Percentiles rank a stretch among this genome's conserved stretches.
Evolutionary conservation across 164 flowering plant species (phyloP).

Genomic region (Protea cynaroides): DNA sequence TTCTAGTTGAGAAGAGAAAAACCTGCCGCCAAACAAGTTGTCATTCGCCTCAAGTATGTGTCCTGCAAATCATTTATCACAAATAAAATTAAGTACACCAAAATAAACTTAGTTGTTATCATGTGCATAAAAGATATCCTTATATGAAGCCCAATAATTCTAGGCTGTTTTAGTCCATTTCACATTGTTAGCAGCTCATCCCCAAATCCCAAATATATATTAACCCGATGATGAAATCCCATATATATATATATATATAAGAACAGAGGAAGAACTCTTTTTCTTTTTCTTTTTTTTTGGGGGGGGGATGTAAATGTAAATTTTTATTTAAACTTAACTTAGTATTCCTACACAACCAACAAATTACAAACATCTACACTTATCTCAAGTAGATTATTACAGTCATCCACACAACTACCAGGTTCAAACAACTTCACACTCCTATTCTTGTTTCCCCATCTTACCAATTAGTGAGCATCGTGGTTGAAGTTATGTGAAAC

Average conservation of each 20-base stretch:
- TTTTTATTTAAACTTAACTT: no score
- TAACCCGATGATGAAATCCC: no score
- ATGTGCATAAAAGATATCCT: background rate
- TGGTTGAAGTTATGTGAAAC: no score
- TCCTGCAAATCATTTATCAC: conserved; percentile 47
- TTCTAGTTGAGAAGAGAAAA: conserved; percentile 9
- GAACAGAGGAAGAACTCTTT: background rate
- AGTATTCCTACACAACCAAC: no score
- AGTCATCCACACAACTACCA: no score
- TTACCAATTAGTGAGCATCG: no score
- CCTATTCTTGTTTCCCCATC: no score
- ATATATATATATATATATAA: no score
- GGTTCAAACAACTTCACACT: no score
- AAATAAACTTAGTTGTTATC: background rate
- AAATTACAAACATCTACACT: background rate
- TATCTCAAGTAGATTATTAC: background rate
- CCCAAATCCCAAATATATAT: no score
- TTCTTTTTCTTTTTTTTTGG: background rate
- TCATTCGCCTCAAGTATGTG: conserved; percentile 71
- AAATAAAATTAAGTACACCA: background rate
- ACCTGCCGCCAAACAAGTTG: conserved; percentile 93
- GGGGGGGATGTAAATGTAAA: no score
- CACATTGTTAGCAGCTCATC: no score
- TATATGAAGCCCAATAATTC: background rate
- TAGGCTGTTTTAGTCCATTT: background rate